Conservation (phyloP, 2,329 filamentous ascomycete genomes). For the Cladosporium cucumerinum region DNA sequence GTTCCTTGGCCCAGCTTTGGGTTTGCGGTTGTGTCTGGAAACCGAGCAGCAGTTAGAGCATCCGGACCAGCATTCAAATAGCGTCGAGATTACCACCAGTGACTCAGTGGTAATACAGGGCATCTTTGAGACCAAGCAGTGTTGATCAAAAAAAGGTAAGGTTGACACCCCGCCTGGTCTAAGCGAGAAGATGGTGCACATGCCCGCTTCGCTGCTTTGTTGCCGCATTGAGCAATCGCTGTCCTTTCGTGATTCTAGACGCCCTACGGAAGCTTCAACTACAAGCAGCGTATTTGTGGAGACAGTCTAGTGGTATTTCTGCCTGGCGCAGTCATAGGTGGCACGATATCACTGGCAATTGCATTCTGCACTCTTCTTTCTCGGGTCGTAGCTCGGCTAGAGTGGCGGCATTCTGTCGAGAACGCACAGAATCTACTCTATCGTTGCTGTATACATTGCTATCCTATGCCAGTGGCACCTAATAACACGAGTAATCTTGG, state of each 20-base stretch:
- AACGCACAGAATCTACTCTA: neutral
- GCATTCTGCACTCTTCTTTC: neutral
- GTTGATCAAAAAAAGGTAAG: neutral
- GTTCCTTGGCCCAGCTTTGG: neutral
- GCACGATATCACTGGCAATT: neutral
- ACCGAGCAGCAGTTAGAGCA: neutral
- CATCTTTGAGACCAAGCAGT: neutral
- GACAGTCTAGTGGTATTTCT: neutral
- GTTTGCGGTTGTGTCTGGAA: neutral
- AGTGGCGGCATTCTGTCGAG: neutral
- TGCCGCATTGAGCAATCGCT: neutral
- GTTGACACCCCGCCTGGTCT: neutral
- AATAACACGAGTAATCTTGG: neutral
- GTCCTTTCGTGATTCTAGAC: neutral
- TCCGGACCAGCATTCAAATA: neutral
- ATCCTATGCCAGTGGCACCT: neutral
- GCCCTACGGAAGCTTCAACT: neutral
- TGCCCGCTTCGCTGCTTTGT: conserved; percentile 3
- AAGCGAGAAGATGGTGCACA: neutral
- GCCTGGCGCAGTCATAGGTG: neutral
- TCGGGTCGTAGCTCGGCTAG: neutral
- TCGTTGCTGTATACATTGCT: neutral
- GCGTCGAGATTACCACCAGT: neutral
- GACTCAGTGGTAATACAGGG: neutral
- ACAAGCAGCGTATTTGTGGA: neutral